A percentile compares a stretch with the other conserved stretches of the same genome.
Evolutionary conservation across 495 filamentous ascomycete genomes (phyloP).

Genomic region (Coniosporium apollinis): DNA sequence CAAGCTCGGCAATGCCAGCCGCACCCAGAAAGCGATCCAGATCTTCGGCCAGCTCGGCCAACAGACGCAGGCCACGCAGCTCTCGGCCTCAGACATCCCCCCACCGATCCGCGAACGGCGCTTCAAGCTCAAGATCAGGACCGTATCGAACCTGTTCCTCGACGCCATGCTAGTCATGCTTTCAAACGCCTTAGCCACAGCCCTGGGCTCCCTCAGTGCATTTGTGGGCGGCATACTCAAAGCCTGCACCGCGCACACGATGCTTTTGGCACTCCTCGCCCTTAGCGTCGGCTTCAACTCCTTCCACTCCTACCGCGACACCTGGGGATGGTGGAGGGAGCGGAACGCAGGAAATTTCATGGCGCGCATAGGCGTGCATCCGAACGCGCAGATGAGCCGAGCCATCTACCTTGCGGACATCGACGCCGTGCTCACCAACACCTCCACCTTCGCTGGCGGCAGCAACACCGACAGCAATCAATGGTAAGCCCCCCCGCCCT

Average conservation of each 20-base stretch:
- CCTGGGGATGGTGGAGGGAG: constrained; percentile 71
- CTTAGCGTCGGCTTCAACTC: constrained; percentile 53
- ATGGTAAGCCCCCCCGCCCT: constrained; percentile 2
- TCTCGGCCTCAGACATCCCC: constrained; percentile 31
- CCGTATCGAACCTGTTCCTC: constrained; percentile 47
- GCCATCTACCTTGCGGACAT: constrained; percentile 72
- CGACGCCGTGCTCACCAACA: constrained; percentile 43
- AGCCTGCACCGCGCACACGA: constrained; percentile 52
- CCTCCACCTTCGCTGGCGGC: constrained; percentile 4
- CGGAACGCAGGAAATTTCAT: constrained; percentile 64
- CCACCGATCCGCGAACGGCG: constrained; percentile 26
- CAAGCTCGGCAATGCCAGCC: constrained; percentile 60
- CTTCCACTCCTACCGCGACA: constrained; percentile 48
- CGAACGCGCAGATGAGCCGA: constrained; percentile 65
- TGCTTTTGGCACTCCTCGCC: constrained; percentile 52
- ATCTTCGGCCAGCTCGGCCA: constrained; percentile 80
- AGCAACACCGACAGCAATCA: too few relatives aligned
- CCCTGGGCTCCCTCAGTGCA: constrained; percentile 55
- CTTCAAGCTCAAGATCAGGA: constrained; percentile 48
- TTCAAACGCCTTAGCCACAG: constrained; percentile 50
- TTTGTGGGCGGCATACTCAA: constrained; percentile 45
- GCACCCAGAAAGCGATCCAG: constrained; percentile 77
- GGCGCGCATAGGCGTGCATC: constrained; percentile 58
- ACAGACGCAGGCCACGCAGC: constrained; percentile 48
- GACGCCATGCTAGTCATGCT: constrained; percentile 51